Percentiles rank a stretch among this genome's conserved stretches.
Conservation (phyloP, 805 yeast genomes). For the Priceomyces melissophilus region DNA sequence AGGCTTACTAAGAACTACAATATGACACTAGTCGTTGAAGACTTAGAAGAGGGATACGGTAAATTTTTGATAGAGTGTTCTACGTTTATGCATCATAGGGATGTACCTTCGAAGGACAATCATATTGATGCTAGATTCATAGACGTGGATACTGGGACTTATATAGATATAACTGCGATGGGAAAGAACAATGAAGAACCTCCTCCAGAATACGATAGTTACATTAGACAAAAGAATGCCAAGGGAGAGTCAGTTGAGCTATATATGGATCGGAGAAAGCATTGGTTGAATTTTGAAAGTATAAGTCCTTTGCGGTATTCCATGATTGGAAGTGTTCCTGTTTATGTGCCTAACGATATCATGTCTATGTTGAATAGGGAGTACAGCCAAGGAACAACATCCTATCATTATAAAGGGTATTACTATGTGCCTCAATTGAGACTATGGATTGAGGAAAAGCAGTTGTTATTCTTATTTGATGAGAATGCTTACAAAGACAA, state of each 20-base stretch:
- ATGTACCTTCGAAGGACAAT: conserved; percentile 18
- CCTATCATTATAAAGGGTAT: conserved; percentile 16
- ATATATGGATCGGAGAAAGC: conserved; percentile 33
- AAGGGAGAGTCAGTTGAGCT: conserved; percentile 17
- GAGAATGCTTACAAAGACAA: conserved; percentile 10
- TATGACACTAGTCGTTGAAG: conserved; percentile 25
- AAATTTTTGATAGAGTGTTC: conserved; percentile 22
- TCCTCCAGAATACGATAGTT: conserved; percentile 16
- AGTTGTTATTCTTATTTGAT: conserved; percentile 12
- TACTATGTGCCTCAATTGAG: conserved; percentile 23
- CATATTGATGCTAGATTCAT: conserved; percentile 46
- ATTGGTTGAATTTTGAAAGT: conserved; percentile 29
- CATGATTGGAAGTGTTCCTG: conserved; percentile 51
- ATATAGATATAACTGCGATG: conserved; percentile 52
- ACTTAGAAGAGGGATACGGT: conserved; percentile 19
- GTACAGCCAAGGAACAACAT: conserved; percentile 21
- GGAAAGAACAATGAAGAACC: conserved; percentile 18
- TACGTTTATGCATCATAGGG: conserved; percentile 21
- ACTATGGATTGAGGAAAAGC: conserved; percentile 18
- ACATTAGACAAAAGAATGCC: conserved; percentile 16
- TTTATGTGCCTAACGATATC: conserved; percentile 26
- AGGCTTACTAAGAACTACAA: conserved; percentile 17
- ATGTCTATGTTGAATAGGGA: conserved; percentile 25
- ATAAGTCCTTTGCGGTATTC: conserved; percentile 53
- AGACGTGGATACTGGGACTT: conserved; percentile 53